Conservation (phyloP, 1,139 yeast genomes). For the Taphrina deformans region DNA sequence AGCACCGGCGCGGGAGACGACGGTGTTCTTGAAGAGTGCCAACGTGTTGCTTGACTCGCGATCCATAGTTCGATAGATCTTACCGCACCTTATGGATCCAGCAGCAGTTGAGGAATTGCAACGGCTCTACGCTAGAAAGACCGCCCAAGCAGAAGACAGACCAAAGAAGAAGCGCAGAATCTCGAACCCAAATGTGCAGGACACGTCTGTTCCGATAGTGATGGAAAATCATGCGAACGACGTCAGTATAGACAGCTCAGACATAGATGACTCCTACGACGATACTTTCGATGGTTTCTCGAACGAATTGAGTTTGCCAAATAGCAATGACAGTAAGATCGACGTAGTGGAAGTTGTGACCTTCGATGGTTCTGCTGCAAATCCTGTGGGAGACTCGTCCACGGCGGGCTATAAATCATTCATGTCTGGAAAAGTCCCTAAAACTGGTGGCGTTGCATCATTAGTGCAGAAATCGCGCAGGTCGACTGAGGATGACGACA, state of each 20-base stretch:
- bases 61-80: too few relatives aligned
- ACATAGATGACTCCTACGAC: background rate
- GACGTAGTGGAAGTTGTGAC: slow-evolving; percentile 19
- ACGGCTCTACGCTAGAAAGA: slow-evolving; percentile 14
- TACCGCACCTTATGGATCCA: too few relatives aligned
- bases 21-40: too few relatives aligned
- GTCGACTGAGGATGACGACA: slow-evolving; percentile 7
- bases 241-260: background rate
- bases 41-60: too few relatives aligned
- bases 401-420: slow-evolving; percentile 26
- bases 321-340: background rate
- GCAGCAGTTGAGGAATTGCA: slow-evolving; percentile 22
- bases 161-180: slow-evolving; percentile 3
- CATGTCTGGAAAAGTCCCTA: slow-evolving; percentile 31
- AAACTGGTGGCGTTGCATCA: background rate
- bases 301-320: background rate
- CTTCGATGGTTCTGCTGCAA: slow-evolving; percentile 14
- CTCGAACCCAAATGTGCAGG: background rate
- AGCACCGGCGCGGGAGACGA: too few relatives aligned
- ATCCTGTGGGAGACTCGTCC: background rate
- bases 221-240: background rate
- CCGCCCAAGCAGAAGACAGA: background rate
- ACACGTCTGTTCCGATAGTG: background rate
- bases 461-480: background rate
- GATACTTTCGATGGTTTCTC: slow-evolving; percentile 14